These are phyloP conservation scores for Kodamaea leandrae DNA, from an alignment of 805 yeast species.

Conservation along the genomic window DNA sequence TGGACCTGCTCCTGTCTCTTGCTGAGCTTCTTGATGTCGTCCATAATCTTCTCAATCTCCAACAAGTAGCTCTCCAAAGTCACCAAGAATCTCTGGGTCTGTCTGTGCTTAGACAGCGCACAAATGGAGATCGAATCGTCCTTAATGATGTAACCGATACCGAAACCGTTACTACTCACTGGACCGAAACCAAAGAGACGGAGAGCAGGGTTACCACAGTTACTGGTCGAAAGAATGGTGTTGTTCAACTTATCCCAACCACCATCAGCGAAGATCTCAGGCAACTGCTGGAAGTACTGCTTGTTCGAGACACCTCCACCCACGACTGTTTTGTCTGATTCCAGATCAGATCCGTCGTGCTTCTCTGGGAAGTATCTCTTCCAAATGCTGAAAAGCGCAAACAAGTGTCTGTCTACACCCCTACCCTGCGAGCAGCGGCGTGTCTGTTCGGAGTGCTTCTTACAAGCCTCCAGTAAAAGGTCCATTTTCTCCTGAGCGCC, in stretches of 20 bases:
- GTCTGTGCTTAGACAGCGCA: conserved; percentile 60
- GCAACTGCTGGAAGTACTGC: conserved; percentile 42
- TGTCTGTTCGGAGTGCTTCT: conserved; percentile 65
- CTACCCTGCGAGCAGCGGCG: conserved; percentile 67
- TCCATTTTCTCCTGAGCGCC: conserved; percentile 58
- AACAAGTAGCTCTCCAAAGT: conserved; percentile 50
- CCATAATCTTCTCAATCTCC: conserved; percentile 40
- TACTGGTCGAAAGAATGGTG: conserved; percentile 66
- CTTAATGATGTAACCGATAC: conserved; percentile 54
- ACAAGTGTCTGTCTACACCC: conserved; percentile 91
- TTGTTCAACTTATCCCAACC: conserved; percentile 88
- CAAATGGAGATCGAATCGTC: conserved; percentile 52
- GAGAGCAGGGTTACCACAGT: conserved; percentile 61
- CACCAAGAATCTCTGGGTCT: conserved; percentile 53
- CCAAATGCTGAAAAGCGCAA: conserved; percentile 87
- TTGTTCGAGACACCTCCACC: conserved; percentile 14
- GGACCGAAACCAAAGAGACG: conserved; percentile 61
- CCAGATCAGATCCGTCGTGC: conserved; percentile 8
- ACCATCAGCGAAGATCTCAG: conserved; percentile 74
- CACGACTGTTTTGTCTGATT: conserved; percentile 30
- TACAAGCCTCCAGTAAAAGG: conserved; percentile 65
- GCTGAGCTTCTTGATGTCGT: conserved; percentile 20
- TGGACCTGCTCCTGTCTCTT: neutral
- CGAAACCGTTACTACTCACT: conserved; percentile 56
- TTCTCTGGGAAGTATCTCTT: conserved; percentile 47